These are phyloP conservation scores for Pestalotiopsis sp. DNA, from an alignment of 2,329 filamentous ascomycete genomes.

Conservation along the genomic window DNA sequence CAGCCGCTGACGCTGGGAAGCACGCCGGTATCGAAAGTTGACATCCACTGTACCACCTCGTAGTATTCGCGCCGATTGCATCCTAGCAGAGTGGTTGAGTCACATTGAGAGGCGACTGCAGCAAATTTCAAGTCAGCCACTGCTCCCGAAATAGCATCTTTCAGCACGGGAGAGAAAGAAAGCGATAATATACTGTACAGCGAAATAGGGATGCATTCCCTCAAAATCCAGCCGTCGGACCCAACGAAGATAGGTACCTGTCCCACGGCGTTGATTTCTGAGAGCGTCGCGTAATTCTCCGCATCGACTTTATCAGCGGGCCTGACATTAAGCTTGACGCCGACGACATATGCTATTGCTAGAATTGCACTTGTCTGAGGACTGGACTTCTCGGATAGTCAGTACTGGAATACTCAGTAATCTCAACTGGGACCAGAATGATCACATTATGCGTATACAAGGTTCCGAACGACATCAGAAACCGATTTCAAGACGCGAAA, in stretches of 20 bases:
- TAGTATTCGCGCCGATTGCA: slow-evolving; percentile 13
- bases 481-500: not conserved
- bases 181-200: slow-evolving; percentile 17
- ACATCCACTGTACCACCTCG: slow-evolving; percentile 20
- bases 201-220: slow-evolving; percentile 19
- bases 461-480: not conserved
- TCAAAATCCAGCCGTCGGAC: slow-evolving; percentile 18
- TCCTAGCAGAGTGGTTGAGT: slow-evolving; percentile 16
- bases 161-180: not conserved
- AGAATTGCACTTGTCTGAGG: not conserved
- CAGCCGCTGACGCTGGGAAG: slow-evolving; percentile 15
- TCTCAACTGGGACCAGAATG: not conserved
- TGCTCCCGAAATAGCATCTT: not conserved
- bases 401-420: no score
- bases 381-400: not conserved
- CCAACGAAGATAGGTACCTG: slow-evolving; percentile 17
- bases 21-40: slow-evolving; percentile 19
- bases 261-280: slow-evolving; percentile 15
- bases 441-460: not conserved
- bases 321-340: not conserved
- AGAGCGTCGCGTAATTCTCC: not conserved
- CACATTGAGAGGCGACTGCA: slow-evolving; percentile 15
- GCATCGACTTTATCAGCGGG: not conserved
- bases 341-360: not conserved
- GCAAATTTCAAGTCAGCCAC: not conserved